Evolutionary conservation across 768 basidiomycete species (phyloP).

Genomic region (Stropharia rugosoannulata): DNA sequence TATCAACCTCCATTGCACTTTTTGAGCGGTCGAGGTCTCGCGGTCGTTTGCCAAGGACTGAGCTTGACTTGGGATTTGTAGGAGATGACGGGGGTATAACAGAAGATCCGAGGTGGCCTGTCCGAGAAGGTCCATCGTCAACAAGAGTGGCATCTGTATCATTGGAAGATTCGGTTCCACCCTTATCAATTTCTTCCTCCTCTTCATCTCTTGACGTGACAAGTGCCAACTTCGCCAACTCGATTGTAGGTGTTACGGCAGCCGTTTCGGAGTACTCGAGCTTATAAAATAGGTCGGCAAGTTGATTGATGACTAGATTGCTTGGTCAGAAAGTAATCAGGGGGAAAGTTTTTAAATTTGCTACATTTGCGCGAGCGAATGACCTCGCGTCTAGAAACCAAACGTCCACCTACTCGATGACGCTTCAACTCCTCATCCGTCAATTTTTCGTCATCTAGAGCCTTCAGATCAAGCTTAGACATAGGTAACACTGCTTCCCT

Average conservation of each 20-base stretch:
- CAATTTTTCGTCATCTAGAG: slow-evolving; percentile 66
- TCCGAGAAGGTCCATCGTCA: slow-evolving; percentile 57
- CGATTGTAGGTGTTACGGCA: slow-evolving; percentile 80
- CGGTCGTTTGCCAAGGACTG: slow-evolving; percentile 70
- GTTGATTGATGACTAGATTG: slow-evolving; percentile 69
- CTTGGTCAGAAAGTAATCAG: slow-evolving; percentile 10
- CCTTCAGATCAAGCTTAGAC: slow-evolving; percentile 52
- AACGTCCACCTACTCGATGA: slow-evolving; percentile 84
- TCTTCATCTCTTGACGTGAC: slow-evolving; percentile 90
- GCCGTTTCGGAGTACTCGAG: slow-evolving; percentile 65
- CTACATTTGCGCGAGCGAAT: slow-evolving; percentile 82
- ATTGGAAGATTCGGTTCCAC: slow-evolving; percentile 78
- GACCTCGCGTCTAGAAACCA: slow-evolving; percentile 81
- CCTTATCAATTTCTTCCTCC: slow-evolving; percentile 72
- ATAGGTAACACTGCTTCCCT: slow-evolving; percentile 70
- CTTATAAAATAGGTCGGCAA: slow-evolving; percentile 76
- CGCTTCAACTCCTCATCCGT: slow-evolving; percentile 80
- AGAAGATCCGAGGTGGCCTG: slow-evolving; percentile 20
- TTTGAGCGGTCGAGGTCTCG: slow-evolving; percentile 45
- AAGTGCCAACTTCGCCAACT: slow-evolving; percentile 88
- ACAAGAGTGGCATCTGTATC: slow-evolving; percentile 89
- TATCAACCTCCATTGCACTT: slow-evolving; percentile 60
- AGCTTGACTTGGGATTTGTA: slow-evolving; percentile 33
- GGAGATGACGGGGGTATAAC: slow-evolving; percentile 28
- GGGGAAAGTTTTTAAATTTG: not conserved